A percentile compares a stretch with the other conserved stretches of the same genome.
Evolutionary conservation across 371 early-diverging fungal species (phyloP).

Genomic region (Funneliformis caledonium): DNA sequence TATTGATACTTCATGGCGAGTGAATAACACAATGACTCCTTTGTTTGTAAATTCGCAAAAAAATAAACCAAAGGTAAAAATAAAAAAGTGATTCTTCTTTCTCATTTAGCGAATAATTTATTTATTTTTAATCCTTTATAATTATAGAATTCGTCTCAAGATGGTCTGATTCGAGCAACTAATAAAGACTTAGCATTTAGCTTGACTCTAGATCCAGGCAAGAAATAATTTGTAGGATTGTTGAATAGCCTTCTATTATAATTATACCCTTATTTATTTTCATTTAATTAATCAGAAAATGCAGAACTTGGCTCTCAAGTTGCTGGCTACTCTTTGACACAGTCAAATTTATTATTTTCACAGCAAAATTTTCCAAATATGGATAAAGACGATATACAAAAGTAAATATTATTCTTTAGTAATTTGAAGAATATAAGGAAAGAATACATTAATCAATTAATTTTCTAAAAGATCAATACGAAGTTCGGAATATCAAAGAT

Average conservation of each 20-base stretch:
- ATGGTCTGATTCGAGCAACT: conserved; percentile 13
- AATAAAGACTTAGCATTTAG: conserved; percentile 1
- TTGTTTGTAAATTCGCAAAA: conserved; percentile 9
- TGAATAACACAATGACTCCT: conserved; percentile 22
- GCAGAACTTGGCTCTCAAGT: conserved; percentile 4
- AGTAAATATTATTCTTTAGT: background rate
- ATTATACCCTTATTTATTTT: background rate
- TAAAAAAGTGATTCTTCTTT: background rate
- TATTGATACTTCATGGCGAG: conserved; percentile 16
- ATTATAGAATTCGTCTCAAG: background rate
- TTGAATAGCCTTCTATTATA: background rate
- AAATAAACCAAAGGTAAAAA: background rate
- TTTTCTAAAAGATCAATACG: background rate
- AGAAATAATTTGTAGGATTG: background rate
- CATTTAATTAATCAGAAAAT: background rate
- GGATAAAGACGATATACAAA: background rate
- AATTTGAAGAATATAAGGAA: background rate
- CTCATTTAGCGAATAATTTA: background rate
- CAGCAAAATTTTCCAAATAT: background rate
- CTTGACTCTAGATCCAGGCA: conserved; percentile 7
- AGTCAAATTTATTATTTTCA: conserved; percentile 19
- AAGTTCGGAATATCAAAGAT: conserved; percentile 7
- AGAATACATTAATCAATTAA: background rate
- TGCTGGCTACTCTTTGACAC: background rate
- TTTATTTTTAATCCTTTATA: background rate